A percentile compares a stretch with the other conserved stretches of the same genome.
These are phyloP conservation scores for Collybiopsis luxurians DNA, from an alignment of 768 basidiomycete genomes.

Conservation along the genomic window DNA sequence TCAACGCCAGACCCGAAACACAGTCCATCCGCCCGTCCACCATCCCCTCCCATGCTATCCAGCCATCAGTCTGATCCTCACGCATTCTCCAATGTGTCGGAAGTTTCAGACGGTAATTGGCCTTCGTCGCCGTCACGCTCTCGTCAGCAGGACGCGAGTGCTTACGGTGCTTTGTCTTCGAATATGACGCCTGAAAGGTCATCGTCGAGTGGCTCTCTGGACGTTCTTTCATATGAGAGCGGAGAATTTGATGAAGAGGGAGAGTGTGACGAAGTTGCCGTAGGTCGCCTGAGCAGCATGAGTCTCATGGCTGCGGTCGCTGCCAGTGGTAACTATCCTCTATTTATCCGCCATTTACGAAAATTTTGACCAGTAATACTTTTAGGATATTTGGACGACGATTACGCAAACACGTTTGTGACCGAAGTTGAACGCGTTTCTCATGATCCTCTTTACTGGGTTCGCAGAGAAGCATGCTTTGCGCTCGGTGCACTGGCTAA, in stretches of 20 bases:
- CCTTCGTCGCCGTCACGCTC: background rate
- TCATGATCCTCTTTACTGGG: slow-evolving; percentile 69
- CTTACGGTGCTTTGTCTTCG: background rate
- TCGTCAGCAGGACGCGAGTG: background rate
- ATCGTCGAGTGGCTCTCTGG: background rate
- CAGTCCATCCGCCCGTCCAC: background rate
- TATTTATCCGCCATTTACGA: background rate
- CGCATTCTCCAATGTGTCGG: background rate
- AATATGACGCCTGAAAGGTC: background rate
- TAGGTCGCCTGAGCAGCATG: slow-evolving; percentile 90
- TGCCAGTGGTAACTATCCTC: slow-evolving; percentile 58
- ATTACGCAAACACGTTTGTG: slow-evolving; percentile 63
- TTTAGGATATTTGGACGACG: slow-evolving; percentile 52
- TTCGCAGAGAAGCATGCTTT: slow-evolving; percentile 82
- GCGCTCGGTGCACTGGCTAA: slow-evolving; percentile 89
- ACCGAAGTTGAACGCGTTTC: slow-evolving; percentile 70
- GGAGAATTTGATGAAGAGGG: slow-evolving; percentile 30
- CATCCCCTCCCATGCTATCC: background rate
- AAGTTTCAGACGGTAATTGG: background rate
- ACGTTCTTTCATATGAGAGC: background rate
- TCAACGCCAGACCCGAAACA: background rate
- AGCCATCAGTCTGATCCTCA: background rate
- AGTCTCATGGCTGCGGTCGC: slow-evolving; percentile 87
- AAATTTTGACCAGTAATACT: background rate
- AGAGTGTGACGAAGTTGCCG: slow-evolving; percentile 70